These are phyloP conservation scores for Danielozyma ontarioensis DNA, from an alignment of 805 yeast species.

Conservation along the genomic window DNA sequence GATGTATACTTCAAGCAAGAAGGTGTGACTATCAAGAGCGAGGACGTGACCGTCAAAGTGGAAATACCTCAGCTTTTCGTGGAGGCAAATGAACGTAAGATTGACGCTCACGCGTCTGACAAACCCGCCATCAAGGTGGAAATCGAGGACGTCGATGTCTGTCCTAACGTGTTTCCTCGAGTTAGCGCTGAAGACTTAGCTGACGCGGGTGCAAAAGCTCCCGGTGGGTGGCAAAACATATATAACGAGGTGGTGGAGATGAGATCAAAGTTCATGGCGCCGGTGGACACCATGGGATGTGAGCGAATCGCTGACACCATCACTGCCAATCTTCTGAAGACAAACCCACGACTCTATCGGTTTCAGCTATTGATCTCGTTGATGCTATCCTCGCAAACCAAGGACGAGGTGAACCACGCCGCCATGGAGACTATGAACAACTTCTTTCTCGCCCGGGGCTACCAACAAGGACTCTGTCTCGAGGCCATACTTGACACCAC, in stretches of 20 bases:
- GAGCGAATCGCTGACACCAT: slow-evolving; percentile 50
- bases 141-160: not conserved
- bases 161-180: not conserved
- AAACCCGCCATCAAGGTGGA: slow-evolving; percentile 1
- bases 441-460: slow-evolving; percentile 36
- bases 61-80: too few species aligned
- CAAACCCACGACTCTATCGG: slow-evolving; percentile 42
- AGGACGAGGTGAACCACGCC: slow-evolving; percentile 75
- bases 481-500: slow-evolving; percentile 47
- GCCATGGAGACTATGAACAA: slow-evolving; percentile 62
- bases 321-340: slow-evolving; percentile 24
- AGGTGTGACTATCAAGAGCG: too few species aligned
- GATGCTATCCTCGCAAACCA: slow-evolving; percentile 89
- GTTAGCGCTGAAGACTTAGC: not conserved
- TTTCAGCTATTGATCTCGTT: slow-evolving; percentile 74
- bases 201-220: slow-evolving; percentile 4
- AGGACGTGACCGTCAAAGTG: too few species aligned
- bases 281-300: slow-evolving; percentile 89
- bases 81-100: too few species aligned
- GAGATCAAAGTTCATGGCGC: slow-evolving; percentile 65
- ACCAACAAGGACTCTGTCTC: slow-evolving; percentile 45
- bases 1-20: too few species aligned
- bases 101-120: not conserved
- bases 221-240: slow-evolving; percentile 49
- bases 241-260: slow-evolving; percentile 59